phyloP scores from a whole-genome alignment of 2,329 filamentous ascomycete genomes.

The Colletotrichum magnum region DNA sequence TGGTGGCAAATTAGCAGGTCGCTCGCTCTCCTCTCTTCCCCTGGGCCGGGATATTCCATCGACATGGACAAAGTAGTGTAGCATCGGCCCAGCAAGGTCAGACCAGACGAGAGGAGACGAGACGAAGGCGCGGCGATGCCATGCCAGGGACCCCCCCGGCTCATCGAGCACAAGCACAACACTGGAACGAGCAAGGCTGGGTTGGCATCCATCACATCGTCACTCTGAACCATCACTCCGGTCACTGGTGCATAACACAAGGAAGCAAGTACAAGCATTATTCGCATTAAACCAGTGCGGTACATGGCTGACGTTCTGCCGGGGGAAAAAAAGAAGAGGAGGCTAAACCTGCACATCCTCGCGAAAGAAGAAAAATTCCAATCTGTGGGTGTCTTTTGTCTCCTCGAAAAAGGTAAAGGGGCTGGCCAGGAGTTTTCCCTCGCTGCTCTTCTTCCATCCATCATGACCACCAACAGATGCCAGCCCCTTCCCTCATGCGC shows the following conservation, averaged over 20 bases:
- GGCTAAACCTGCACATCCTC: slow-evolving; percentile 19
- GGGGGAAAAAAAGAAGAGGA: slow-evolving; percentile 16
- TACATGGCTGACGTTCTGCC: slow-evolving; percentile 9
- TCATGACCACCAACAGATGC: neutral
- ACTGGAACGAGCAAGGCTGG: neutral
- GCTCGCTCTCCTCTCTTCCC: neutral
- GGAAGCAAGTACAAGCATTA: neutral
- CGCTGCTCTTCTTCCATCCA: slow-evolving; percentile 12
- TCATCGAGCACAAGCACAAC: slow-evolving; percentile 2
- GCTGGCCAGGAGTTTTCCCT: slow-evolving; percentile 9
- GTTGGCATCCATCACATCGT: neutral
- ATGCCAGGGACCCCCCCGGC: neutral
- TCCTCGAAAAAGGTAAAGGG: slow-evolving; percentile 12
- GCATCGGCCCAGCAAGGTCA: too few species aligned
- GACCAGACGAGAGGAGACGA: too few species aligned
- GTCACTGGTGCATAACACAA: too few species aligned
- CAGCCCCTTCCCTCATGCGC: neutral
- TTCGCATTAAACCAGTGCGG: slow-evolving; percentile 14
- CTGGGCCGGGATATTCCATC: neutral
- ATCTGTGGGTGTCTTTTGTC: slow-evolving; percentile 32
- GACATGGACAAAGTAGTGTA: neutral
- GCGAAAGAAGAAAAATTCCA: slow-evolving; percentile 34
- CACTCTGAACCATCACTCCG: neutral
- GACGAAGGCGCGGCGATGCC: neutral
- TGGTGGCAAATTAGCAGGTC: neutral